Evolutionary conservation across 2,329 filamentous ascomycete species (phyloP), one percentile per base, ranked within the genome.

Genomic region (Arachnomyces sp.): DNA sequence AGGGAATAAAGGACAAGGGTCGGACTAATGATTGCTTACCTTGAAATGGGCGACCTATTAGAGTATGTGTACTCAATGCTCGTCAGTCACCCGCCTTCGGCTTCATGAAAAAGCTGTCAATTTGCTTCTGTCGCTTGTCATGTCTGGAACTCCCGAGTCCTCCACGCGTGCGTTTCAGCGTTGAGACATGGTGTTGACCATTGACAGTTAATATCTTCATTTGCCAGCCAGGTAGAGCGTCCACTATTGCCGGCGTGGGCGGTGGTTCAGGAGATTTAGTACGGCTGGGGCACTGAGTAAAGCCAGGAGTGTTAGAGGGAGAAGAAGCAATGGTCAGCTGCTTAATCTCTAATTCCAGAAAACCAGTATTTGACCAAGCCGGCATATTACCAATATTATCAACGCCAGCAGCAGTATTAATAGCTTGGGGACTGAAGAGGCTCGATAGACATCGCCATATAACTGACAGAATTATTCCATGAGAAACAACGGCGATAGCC

Each of bases 61-160:
- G 28, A 20, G 36, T 39, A 33, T 36, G 20, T 37, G 36, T 12
- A 38, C 38, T 39, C 41, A 44, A 43, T 49, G 66, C 75, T n/a
- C n/a, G n/a, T n/a, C n/a, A n/a, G 20, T 25, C 20, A 25, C 20
- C 20, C 9, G 20, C 20, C 9, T 25, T 25, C 25, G 64, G 64
- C 55, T 74, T 74, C 54, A 80, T 79, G 61, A 94, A 89, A 66
- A 92, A 94, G 0, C 74, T 74, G 34, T 85, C 78, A 51, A 95
- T 74, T 13, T 75, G 86, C 54, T 74, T 80, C 60, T 94, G 89
- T 34, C 72, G 79, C 8, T 76, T 71, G 57, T 95, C 88, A 56
- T 85, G 81, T 41, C 74, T 72, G 30, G 83, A 73, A 51, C 82
- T 92, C 40, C 87, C 87, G 42, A 94, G 83, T 3, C 88, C 88